phyloP scores from a whole-genome alignment of 495 filamentous ascomycete genomes.

The Tuber magnatum region DNA sequence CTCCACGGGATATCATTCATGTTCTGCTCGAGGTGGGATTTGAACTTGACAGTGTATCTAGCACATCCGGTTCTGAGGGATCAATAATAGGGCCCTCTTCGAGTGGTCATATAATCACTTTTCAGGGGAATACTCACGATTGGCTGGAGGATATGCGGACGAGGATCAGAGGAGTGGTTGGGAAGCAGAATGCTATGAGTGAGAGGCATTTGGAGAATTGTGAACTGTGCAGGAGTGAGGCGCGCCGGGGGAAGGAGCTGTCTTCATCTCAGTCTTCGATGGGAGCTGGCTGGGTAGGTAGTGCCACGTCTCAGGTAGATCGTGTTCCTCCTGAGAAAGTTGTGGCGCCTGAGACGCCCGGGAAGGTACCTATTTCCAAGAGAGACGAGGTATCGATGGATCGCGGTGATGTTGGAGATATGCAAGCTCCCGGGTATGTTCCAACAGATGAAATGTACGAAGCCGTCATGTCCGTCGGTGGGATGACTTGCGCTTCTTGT shows the following conservation, averaged over 20 bases:
- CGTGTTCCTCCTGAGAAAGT: neutral
- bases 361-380: neutral
- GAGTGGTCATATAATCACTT: slow-evolving; percentile 15
- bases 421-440: neutral
- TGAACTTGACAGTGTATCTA: slow-evolving; percentile 30
- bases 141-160: slow-evolving; percentile 23
- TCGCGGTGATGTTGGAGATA: neutral
- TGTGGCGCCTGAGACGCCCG: neutral
- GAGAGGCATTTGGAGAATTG: slow-evolving; percentile 32
- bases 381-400: neutral
- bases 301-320: neutral
- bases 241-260: neutral
- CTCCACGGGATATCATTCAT: slow-evolving; percentile 25
- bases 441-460: slow-evolving; percentile 10
- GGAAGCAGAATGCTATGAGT: slow-evolving; percentile 11
- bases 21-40: slow-evolving; percentile 35
- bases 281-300: neutral
- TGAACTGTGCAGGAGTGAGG: slow-evolving; percentile 24
- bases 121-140: slow-evolving; percentile 6
- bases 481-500: slow-evolving; percentile 81
- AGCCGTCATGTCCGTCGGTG: slow-evolving; percentile 63
- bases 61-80: slow-evolving; percentile 13
- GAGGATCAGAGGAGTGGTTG: slow-evolving; percentile 11
- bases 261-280: neutral
- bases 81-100: slow-evolving; percentile 2